Conservation (phyloP, 371 early-diverging fungal genomes). For the Mucor circinelloides region DNA sequence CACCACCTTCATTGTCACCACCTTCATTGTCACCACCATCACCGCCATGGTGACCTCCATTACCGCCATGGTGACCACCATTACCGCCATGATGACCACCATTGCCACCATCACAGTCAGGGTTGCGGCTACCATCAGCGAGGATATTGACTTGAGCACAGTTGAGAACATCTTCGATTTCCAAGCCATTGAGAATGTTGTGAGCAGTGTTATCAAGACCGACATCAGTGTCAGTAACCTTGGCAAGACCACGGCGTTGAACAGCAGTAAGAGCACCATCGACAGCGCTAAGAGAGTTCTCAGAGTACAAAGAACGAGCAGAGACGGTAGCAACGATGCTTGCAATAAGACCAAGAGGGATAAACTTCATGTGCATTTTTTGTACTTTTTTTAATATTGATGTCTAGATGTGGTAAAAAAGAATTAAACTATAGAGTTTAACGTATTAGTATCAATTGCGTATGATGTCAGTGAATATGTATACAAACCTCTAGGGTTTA, state of each 20-base stretch:
- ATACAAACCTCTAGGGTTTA: constrained; percentile 1
- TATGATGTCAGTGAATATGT: background rate
- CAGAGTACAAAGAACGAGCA: constrained; percentile 10
- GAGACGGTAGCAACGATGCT: constrained; percentile 6
- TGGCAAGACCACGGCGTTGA: background rate
- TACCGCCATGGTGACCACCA: background rate
- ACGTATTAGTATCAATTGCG: background rate
- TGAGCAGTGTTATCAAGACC: background rate
- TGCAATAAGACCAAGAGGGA: constrained; percentile 15
- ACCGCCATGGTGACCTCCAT: background rate
- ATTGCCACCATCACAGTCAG: background rate
- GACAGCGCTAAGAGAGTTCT: background rate
- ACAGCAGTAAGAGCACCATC: background rate
- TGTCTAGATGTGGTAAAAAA: background rate
- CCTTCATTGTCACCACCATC: background rate
- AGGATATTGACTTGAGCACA: background rate
- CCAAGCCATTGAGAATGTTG: background rate
- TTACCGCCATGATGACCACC: background rate
- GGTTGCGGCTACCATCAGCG: background rate
- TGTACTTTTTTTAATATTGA: background rate
- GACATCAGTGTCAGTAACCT: constrained; percentile 2
- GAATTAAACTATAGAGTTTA: background rate
- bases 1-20: background rate
- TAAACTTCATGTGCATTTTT: constrained; percentile 18
- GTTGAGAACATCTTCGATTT: background rate